Base-by-base conservation (phyloP, 139 green algal species). In the Limnomonas spitsbergensis region DNA sequence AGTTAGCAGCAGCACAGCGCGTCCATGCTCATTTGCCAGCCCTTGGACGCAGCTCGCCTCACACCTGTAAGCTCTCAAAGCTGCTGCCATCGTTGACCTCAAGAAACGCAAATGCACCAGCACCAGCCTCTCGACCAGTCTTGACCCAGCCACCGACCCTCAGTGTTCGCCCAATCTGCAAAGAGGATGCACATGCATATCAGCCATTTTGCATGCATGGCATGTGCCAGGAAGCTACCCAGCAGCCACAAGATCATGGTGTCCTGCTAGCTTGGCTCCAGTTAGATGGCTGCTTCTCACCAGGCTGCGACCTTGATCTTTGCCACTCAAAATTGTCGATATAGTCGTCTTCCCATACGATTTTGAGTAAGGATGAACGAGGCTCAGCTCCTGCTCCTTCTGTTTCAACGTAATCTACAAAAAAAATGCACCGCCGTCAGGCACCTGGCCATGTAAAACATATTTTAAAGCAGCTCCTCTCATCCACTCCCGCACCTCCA, bases 91-190 rank as follows among this genome's bases (percentile, higher is more conserved):
- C 96, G 82, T 98, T 98, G 82, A 99, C 77, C 75, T 99, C 94
- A n/a, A 99, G 77, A 80, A 99, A 99, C 26, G 89, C 92, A 85
- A 97, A 98, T 1, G 90, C 87, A 29, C 95, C 96, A 35, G 89
- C 94, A 7, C 96, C 96, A 32, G 91, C 89, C 79, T 96, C 94
- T 31, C 96, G 83, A 1, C 96, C 96, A 0, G 94, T 99, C 86
- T 98, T 98, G 9, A 99, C 93, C 96, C 96, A 99, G n/a, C 96
- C 96, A 47, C 94, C 96, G 14, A 99, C 85, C 0, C 87, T 75
- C 7, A 98, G 61, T 0, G 87, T 96, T 29, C 81, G 79, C 6
- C 90, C 94, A 40, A 94, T 85, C 87, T 95, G 85, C 37, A 39
- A n/a, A n/a, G 3, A 40, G 47, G 47, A 24, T 14, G 47, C 47